Percentiles rank a stretch among this genome's conserved stretches.
Evolutionary conservation across 257 asterid genomes (phyloP).

Genomic region (Capsicum chinense): DNA sequence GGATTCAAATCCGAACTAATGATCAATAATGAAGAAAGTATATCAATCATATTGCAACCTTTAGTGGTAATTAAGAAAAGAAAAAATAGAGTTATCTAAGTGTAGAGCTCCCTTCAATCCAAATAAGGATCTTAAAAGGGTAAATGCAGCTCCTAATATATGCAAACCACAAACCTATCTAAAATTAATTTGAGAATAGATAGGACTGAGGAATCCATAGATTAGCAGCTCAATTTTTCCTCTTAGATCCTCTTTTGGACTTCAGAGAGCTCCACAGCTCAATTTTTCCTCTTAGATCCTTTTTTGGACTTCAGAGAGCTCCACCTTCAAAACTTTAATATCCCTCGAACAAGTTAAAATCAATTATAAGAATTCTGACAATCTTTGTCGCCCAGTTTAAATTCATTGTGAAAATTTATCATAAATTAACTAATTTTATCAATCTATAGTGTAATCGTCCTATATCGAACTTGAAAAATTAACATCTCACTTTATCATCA

Average conservation of each 20-base stretch:
- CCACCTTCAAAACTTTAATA: slow-evolving; percentile 52
- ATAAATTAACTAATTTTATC: too few species aligned
- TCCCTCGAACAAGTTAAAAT: not conserved
- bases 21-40: too few species aligned
- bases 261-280: too few species aligned
- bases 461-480: too few species aligned
- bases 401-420: too few species aligned
- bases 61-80: not conserved
- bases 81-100: slow-evolving; percentile 4
- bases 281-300: slow-evolving; percentile 64
- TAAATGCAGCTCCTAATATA: slow-evolving; percentile 66
- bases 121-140: slow-evolving; percentile 62
- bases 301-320: slow-evolving; percentile 89
- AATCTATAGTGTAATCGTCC: too few species aligned
- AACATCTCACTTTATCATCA: not conserved
- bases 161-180: slow-evolving; percentile 75
- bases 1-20: too few species aligned
- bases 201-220: slow-evolving; percentile 79
- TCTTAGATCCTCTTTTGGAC: slow-evolving; percentile 73
- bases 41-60: too few species aligned
- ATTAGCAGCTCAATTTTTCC: slow-evolving; percentile 70
- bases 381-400: too few species aligned
- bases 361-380: too few species aligned
- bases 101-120: slow-evolving; percentile 94
- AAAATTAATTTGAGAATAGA: slow-evolving; percentile 29